Conservation (phyloP, 2,329 filamentous ascomycete genomes). For the Alternaria consortialis region DNA sequence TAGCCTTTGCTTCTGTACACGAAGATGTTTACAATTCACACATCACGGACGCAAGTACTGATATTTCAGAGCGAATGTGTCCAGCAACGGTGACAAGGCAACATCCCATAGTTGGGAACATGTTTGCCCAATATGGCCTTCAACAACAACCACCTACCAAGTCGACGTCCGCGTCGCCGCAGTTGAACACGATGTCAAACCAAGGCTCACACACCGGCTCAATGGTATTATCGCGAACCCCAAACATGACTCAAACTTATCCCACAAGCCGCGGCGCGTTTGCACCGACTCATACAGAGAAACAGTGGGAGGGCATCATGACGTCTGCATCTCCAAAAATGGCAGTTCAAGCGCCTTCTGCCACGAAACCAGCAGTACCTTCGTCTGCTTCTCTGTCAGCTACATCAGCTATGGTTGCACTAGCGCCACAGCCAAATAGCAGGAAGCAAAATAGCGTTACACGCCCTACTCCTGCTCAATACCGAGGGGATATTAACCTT, state of each 20-base stretch:
- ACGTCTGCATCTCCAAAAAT: slow-evolving; percentile 4
- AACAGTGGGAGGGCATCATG: slow-evolving; percentile 10
- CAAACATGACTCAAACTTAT: background rate
- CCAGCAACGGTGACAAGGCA: background rate
- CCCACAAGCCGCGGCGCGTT: background rate
- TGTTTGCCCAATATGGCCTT: background rate
- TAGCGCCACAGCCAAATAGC: background rate
- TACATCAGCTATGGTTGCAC: background rate
- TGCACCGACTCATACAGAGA: background rate
- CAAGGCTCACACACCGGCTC: background rate
- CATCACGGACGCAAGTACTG: background rate
- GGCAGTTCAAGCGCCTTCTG: background rate
- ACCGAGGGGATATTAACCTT: slow-evolving; percentile 23
- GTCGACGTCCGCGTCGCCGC: background rate
- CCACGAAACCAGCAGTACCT: background rate
- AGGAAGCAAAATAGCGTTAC: slow-evolving; percentile 2
- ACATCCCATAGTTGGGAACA: background rate
- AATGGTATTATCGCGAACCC: background rate
- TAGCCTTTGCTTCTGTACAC: background rate
- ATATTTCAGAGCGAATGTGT: background rate
- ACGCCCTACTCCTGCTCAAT: background rate
- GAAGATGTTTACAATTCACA: background rate
- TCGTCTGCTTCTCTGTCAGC: background rate
- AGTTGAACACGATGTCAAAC: background rate
- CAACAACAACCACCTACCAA: background rate